These are phyloP conservation scores for Pseudoperonospora humuli DNA, from an alignment of 352 stramenopile species.

Conservation along the genomic window DNA sequence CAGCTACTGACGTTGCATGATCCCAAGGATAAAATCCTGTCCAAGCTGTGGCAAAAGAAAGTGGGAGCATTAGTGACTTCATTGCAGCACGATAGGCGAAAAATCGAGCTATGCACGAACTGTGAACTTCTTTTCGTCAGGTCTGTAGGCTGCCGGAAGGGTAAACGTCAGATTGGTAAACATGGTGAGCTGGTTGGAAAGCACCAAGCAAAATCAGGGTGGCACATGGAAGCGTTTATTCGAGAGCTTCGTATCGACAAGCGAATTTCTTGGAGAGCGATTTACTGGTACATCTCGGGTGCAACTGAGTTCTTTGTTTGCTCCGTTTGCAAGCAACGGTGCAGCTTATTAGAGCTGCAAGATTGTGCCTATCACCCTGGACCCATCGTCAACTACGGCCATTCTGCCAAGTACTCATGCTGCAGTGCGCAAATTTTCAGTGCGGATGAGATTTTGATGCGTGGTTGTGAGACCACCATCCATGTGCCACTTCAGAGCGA, in stretches of 20 bases:
- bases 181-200: conserved; percentile 42
- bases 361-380: conserved; percentile 46
- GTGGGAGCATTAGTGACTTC: no score
- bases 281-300: no score
- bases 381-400: conserved; percentile 26
- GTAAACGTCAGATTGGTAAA: conserved; percentile 30
- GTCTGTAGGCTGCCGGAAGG: conserved; percentile 30
- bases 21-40: no score
- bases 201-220: conserved; percentile 35
- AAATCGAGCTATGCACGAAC: conserved; percentile 34
- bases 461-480: no score
- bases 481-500: no score
- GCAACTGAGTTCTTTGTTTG: conserved; percentile 53
- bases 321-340: conserved; percentile 31
- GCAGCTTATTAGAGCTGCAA: conserved; percentile 32
- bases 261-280: conserved; percentile 28
- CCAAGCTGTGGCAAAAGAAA: no score
- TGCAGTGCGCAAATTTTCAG: no score
- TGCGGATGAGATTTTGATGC: no score
- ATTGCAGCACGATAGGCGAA: no score
- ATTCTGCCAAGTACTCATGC: no score
- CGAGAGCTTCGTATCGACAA: conserved; percentile 30
- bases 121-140: conserved; percentile 43
- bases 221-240: conserved; percentile 42
- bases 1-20: no score